A percentile compares a stretch with the other conserved stretches of the same genome.
Evolutionary conservation across 148 eudicot species (phyloP).

Genomic region (Silene conica): DNA sequence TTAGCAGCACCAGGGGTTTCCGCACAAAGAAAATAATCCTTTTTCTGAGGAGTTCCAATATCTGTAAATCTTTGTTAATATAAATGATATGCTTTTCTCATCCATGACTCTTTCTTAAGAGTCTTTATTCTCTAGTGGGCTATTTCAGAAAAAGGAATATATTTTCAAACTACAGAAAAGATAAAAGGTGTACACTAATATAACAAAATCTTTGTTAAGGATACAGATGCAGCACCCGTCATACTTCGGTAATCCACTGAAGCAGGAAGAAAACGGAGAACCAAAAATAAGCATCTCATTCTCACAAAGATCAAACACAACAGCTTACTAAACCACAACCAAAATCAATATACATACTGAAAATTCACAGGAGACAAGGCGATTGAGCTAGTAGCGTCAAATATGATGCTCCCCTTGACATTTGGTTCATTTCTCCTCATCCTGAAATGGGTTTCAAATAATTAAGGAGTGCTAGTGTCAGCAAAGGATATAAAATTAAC

Average conservation of each 20-base stretch:
- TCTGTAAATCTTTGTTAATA: slow-evolving; percentile 60
- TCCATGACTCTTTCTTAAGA: not conserved
- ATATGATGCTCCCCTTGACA: slow-evolving; percentile 75
- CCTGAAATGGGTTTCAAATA: slow-evolving; percentile 37
- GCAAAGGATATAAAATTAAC: not conserved
- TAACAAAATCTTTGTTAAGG: slow-evolving; percentile 32
- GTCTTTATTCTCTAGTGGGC: not conserved
- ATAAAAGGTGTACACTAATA: not conserved
- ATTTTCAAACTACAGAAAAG: not conserved
- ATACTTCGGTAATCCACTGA: slow-evolving; percentile 92
- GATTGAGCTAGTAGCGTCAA: slow-evolving; percentile 88
- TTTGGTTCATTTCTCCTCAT: slow-evolving; percentile 85
- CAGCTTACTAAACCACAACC: slow-evolving; percentile 8
- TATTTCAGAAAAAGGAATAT: not conserved
- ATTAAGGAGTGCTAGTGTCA: not conserved
- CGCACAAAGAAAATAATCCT: slow-evolving; percentile 95
- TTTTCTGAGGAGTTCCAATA: slow-evolving; percentile 95
- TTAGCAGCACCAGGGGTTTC: slow-evolving; percentile 97
- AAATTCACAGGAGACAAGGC: slow-evolving; percentile 91
- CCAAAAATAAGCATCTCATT: slow-evolving; percentile 24
- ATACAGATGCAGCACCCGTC: slow-evolving; percentile 98
- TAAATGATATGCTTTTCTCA: slow-evolving; percentile 12
- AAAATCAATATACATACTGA: slow-evolving; percentile 55
- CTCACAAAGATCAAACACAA: slow-evolving; percentile 14
- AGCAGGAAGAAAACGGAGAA: slow-evolving; percentile 26